These are phyloP conservation scores for Globisporangium irregulare DNA, from an alignment of 352 stramenopile genomes.

Conservation along the genomic window DNA sequence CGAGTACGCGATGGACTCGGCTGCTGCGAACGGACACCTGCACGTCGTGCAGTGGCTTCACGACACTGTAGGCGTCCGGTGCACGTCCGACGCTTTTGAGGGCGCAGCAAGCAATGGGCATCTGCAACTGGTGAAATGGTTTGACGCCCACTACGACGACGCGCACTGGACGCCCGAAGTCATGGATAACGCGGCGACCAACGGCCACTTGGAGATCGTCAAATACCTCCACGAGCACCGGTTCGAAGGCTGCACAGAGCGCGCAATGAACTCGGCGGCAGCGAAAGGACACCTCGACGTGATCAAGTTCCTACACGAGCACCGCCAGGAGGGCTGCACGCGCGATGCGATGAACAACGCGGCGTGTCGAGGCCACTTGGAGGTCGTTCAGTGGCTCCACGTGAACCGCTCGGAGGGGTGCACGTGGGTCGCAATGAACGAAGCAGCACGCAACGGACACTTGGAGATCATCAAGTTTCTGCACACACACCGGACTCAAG, in stretches of 20 bases:
- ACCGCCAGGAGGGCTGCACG: slow-evolving; percentile 15
- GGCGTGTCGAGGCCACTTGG: slow-evolving; percentile 8
- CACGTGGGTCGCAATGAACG: slow-evolving; percentile 20
- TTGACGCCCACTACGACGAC: slow-evolving; percentile 17
- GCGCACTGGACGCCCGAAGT: slow-evolving; percentile 5
- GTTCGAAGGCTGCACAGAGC: slow-evolving; percentile 11
- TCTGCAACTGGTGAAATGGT: slow-evolving; percentile 16
- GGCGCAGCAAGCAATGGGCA: slow-evolving; percentile 19
- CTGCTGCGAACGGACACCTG: slow-evolving; percentile 23
- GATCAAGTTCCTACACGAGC: slow-evolving; percentile 14
- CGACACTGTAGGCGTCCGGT: slow-evolving; percentile 8
- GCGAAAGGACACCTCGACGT: slow-evolving; percentile 12
- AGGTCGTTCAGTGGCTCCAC: slow-evolving; percentile 18
- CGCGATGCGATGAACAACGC: slow-evolving; percentile 19
- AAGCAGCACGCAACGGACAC: slow-evolving; percentile 10
- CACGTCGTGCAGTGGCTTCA: slow-evolving; percentile 26
- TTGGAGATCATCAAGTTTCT: slow-evolving; percentile 13
- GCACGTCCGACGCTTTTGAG: slow-evolving; percentile 21
- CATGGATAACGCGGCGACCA: slow-evolving; percentile 18
- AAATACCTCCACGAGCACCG: slow-evolving; percentile 17
- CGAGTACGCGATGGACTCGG: slow-evolving; percentile 21
- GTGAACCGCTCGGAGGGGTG: slow-evolving; percentile 19
- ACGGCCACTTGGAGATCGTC: slow-evolving; percentile 17
- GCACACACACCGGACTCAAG: slow-evolving; percentile 4
- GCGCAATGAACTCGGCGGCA: slow-evolving; percentile 17